Conservation (phyloP, 2,329 filamentous ascomycete genomes). For the Graphium sp. region DNA sequence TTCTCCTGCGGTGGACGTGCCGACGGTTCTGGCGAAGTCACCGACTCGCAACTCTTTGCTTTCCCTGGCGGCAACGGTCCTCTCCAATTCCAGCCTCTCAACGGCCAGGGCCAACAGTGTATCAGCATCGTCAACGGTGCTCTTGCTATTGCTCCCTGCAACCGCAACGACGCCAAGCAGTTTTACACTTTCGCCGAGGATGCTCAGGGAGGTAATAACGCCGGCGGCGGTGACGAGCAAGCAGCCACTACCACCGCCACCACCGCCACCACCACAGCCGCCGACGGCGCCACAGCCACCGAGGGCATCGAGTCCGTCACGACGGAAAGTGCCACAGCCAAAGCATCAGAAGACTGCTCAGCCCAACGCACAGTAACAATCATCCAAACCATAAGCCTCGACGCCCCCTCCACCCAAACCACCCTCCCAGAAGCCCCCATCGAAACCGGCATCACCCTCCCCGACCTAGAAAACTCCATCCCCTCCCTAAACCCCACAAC, state of each 20-base stretch:
- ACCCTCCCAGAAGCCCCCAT: constrained; percentile 1
- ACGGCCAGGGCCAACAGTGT: constrained; percentile 22
- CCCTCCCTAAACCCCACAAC: constrained; percentile 14
- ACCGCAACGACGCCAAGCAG: constrained; percentile 9
- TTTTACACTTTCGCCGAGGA: constrained; percentile 6
- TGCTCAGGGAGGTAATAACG: constrained; percentile 5
- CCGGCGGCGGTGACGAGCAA: constrained; percentile 5
- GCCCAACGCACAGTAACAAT: constrained; percentile 1
- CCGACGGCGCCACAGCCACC: not conserved
- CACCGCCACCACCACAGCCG: constrained; percentile 1
- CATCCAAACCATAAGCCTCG: constrained; percentile 1
- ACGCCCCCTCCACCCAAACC: constrained; percentile 1
- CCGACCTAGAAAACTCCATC: constrained; percentile 6
- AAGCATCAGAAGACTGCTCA: not conserved
- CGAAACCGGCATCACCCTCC: constrained; percentile 10
- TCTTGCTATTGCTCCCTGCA: too few relatives aligned
- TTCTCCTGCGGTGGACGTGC: constrained; percentile 43
- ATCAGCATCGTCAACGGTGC: too few relatives aligned
- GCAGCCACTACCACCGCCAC: constrained; percentile 6
- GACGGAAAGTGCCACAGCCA: not conserved
- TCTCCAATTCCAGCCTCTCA: constrained; percentile 24
- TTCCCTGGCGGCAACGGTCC: constrained; percentile 24
- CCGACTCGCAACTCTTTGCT: constrained; percentile 32
- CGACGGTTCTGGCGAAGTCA: constrained; percentile 31
- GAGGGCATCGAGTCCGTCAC: not conserved